A percentile compares a stretch with the other conserved stretches of the same genome.
phyloP scores from a whole-genome alignment of 208 protist genomes.

The Trypanosoma rangeli region DNA sequence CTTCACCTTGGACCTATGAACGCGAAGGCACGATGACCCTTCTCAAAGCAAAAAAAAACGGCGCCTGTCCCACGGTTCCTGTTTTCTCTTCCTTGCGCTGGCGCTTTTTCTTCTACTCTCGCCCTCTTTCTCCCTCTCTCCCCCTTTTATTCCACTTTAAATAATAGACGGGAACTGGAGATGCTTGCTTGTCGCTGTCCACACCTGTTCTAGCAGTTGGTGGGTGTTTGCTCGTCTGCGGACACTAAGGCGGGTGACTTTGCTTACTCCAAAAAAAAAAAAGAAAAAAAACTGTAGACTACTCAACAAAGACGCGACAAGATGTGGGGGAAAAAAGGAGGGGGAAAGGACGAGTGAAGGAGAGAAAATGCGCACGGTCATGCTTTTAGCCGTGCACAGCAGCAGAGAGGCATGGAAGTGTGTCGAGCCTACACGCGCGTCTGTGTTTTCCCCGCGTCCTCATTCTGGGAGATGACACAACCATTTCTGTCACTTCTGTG shows the following conservation, averaged over 20 bases:
- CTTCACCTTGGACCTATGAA: neutral
- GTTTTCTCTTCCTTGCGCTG: neutral
- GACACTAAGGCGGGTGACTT: neutral
- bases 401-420: slow-evolving; percentile 8
- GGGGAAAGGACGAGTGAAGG: neutral
- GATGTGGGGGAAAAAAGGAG: slow-evolving; percentile 14
- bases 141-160: neutral
- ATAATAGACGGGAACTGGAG: neutral
- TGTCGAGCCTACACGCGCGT: neutral
- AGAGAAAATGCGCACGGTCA: slow-evolving; percentile 3
- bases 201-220: neutral
- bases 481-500: neutral
- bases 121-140: neutral
- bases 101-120: neutral
- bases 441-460: neutral
- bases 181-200: too few relatives aligned
- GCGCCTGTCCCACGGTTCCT: neutral
- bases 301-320: neutral
- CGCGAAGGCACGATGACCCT: neutral
- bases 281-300: neutral
- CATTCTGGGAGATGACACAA: neutral
- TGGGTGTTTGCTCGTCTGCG: neutral
- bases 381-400: neutral
- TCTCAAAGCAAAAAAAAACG: neutral
- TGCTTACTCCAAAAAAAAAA: neutral